These are phyloP conservation scores for Cladosporium halotolerans DNA, from an alignment of 2,329 filamentous ascomycete species.

Conservation along the genomic window DNA sequence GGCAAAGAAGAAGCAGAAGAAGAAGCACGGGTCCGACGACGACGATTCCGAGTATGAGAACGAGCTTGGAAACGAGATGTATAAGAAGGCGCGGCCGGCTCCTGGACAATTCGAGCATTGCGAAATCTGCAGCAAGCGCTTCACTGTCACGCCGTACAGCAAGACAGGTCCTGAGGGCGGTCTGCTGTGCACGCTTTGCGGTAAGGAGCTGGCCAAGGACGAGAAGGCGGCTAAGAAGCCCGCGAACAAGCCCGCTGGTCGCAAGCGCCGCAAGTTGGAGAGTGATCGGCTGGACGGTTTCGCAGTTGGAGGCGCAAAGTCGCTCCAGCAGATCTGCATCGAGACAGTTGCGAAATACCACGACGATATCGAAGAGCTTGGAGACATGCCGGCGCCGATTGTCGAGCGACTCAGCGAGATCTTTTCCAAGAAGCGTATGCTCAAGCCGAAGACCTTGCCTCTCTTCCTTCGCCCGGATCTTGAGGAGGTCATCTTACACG, in stretches of 20 bases:
- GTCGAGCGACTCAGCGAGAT: conserved; percentile 57
- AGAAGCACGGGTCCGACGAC: conserved; percentile 36
- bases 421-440: conserved; percentile 55
- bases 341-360: conserved; percentile 59
- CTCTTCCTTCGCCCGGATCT: conserved; percentile 49
- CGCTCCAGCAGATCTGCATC: conserved; percentile 58
- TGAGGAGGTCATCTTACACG: conserved; percentile 53
- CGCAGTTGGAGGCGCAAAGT: conserved; percentile 59
- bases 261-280: conserved; percentile 67
- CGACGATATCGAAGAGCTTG: conserved; percentile 58
- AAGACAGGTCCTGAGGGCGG: conserved; percentile 76
- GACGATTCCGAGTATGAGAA: conserved; percentile 41
- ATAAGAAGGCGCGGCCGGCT: conserved; percentile 53
- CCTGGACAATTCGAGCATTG: conserved; percentile 88
- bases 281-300: conserved; percentile 79
- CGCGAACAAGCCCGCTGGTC: conserved; percentile 50
- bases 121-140: conserved; percentile 75
- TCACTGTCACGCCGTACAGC: conserved; percentile 87
- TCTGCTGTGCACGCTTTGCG: conserved; percentile 76
- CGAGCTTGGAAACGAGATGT: conserved; percentile 44
- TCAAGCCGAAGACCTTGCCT: conserved; percentile 46
- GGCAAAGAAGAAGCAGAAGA: conserved; percentile 40
- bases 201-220: conserved; percentile 64
- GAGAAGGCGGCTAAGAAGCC: conserved; percentile 55
- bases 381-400: conserved; percentile 53